These are phyloP conservation scores for Chalaropsis ovoidea DNA, from an alignment of 2,329 filamentous ascomycete species.

Conservation along the genomic window DNA sequence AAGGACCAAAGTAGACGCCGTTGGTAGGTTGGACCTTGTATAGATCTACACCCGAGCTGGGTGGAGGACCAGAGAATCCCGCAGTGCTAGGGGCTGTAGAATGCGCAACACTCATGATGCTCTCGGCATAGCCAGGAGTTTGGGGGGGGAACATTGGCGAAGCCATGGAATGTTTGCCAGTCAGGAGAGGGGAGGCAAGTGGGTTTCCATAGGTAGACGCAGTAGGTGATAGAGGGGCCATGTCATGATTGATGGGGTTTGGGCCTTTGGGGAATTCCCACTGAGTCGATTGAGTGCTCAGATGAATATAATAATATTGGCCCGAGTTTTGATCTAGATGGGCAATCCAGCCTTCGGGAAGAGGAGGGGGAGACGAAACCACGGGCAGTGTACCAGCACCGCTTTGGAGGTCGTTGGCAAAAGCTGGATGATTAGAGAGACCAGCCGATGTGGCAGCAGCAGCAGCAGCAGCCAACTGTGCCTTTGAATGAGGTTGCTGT, in stretches of 20 bases:
- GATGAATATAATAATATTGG: slow-evolving; percentile 97
- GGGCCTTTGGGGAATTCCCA: slow-evolving; percentile 98
- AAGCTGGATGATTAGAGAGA: slow-evolving; percentile 69
- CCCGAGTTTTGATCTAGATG: slow-evolving; percentile 92
- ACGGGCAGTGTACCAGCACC: slow-evolving; percentile 22
- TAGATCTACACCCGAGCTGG: slow-evolving; percentile 78
- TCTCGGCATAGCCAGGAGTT: slow-evolving; percentile 74
- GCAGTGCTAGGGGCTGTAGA: slow-evolving; percentile 63
- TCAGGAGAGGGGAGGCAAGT: slow-evolving; percentile 57
- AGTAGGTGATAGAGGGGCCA: slow-evolving; percentile 71
- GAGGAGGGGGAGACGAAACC: slow-evolving; percentile 73
- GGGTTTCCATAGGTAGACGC: slow-evolving; percentile 67
- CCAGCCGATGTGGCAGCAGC: slow-evolving; percentile 42
- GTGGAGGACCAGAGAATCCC: slow-evolving; percentile 84
- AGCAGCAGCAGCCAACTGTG: slow-evolving; percentile 31
- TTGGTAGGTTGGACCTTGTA: slow-evolving; percentile 92
- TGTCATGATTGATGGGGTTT: slow-evolving; percentile 75
- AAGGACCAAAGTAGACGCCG: slow-evolving; percentile 95
- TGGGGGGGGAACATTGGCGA: slow-evolving; percentile 78
- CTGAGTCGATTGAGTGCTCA: slow-evolving; percentile 88
- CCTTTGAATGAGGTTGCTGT: slow-evolving; percentile 19
- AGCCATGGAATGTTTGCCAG: slow-evolving; percentile 43
- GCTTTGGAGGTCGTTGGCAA: slow-evolving; percentile 59
- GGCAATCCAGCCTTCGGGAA: slow-evolving; percentile 97
- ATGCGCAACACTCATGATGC: slow-evolving; percentile 70